Percentiles rank a stretch among this genome's conserved stretches.
Conservation (phyloP, 2,329 filamentous ascomycete genomes). For the Tolypocladium cylindrosporum region DNA sequence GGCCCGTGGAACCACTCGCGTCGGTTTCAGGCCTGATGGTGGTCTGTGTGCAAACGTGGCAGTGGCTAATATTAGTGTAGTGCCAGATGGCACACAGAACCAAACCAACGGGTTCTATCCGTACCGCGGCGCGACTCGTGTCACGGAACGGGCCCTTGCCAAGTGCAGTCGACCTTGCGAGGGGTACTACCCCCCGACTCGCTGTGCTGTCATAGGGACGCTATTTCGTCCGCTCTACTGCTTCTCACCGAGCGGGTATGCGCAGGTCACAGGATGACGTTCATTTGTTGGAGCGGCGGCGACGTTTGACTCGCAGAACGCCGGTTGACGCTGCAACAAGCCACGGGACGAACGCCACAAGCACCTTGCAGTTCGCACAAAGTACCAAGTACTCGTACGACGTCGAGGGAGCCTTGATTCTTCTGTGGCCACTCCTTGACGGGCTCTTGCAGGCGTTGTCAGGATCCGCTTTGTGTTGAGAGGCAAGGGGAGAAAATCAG, state of each 20-base stretch:
- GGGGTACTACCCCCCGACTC: constrained; percentile 4
- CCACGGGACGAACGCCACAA: background rate
- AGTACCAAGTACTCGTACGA: background rate
- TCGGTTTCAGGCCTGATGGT: constrained; percentile 1
- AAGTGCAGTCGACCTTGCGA: constrained; percentile 25
- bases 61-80: background rate
- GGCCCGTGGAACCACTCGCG: constrained; percentile 2
- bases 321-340: background rate
- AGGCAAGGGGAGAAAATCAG: background rate
- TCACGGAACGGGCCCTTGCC: constrained; percentile 12
- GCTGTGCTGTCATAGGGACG: constrained; percentile 1
- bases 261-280: background rate
- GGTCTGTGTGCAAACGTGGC: constrained; percentile 2
- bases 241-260: background rate
- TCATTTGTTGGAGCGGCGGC: background rate
- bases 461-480: background rate
- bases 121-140: background rate
- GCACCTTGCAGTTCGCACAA: background rate
- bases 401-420: background rate
- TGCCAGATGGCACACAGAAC: background rate
- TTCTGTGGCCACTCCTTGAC: no score
- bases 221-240: background rate
- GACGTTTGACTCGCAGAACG: background rate
- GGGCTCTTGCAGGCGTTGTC: background rate
- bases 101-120: constrained; percentile 1